These are phyloP conservation scores for Globisporangium nagaii DNA, from an alignment of 352 stramenopile species.

Conservation along the genomic window DNA sequence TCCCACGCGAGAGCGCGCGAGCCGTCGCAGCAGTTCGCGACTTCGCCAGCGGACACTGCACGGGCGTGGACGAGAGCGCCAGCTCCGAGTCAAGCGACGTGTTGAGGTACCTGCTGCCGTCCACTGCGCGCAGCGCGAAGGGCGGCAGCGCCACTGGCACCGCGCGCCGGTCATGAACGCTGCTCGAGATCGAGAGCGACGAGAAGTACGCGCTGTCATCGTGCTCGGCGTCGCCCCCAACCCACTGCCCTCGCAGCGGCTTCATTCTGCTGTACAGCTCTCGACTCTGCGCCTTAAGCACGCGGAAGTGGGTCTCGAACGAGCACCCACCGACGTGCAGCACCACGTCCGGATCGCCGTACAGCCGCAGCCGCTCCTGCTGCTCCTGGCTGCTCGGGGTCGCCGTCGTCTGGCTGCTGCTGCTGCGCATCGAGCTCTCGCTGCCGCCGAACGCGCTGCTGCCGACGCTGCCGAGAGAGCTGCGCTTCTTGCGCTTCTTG, in stretches of 20 bases:
- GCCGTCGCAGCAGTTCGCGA: not conserved
- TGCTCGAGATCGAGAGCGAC: not conserved
- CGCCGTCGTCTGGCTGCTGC: not conserved
- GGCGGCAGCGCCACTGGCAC: not conserved
- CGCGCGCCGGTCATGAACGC: not conserved
- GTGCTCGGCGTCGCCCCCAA: not conserved
- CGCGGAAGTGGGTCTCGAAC: constrained; percentile 30
- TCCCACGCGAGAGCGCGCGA: not conserved
- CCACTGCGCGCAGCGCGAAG: not conserved
- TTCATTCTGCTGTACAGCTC: constrained; percentile 31
- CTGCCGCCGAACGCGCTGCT: constrained; percentile 1
- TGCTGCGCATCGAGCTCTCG: not conserved
- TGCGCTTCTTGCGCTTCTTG: constrained; percentile 1
- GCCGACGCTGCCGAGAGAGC: constrained; percentile 4
- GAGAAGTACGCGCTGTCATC: not conserved
- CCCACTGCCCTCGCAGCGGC: constrained; percentile 12
- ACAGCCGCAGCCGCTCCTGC: not conserved
- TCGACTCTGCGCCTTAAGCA: constrained; percentile 30
- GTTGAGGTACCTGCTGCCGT: not conserved
- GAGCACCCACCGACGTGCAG: constrained; percentile 48
- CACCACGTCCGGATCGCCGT: constrained; percentile 26
- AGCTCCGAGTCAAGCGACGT: constrained; percentile 1
- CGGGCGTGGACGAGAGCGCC: constrained; percentile 4
- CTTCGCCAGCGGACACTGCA: not conserved
- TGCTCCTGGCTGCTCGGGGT: not conserved